These are phyloP conservation scores for Corylus avellana DNA, from an alignment of 306 rosid genomes.

Conservation along the genomic window DNA sequence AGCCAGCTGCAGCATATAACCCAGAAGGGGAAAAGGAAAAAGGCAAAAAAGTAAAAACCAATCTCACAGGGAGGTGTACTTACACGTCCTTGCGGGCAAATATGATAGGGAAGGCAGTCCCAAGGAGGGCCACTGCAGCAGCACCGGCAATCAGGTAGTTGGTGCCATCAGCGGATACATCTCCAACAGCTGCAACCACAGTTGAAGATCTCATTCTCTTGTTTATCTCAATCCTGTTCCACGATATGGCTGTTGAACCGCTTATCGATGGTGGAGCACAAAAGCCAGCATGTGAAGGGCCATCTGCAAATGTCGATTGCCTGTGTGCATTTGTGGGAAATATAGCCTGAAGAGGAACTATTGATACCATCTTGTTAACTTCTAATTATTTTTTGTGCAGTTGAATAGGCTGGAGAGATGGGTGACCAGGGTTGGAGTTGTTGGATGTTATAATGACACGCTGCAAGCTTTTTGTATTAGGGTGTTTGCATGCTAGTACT, in stretches of 20 bases:
- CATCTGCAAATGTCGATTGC: background rate
- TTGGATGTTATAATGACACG: constrained; percentile 34
- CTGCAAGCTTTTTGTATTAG: background rate
- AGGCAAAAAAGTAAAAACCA: background rate
- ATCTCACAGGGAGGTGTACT: background rate
- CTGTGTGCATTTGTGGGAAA: constrained; percentile 35
- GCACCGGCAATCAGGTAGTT: constrained; percentile 78
- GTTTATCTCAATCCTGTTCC: constrained; percentile 26
- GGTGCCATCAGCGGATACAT: constrained; percentile 66
- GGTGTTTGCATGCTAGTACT: background rate
- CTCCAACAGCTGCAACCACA: constrained; percentile 81
- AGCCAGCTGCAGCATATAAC: background rate
- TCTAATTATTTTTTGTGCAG: background rate
- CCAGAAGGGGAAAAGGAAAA: background rate
- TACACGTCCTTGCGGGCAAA: constrained; percentile 88
- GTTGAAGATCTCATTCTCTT: constrained; percentile 36
- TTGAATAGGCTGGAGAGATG: background rate
- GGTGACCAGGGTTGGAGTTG: background rate
- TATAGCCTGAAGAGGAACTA: constrained; percentile 34
- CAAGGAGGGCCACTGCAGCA: constrained; percentile 63
- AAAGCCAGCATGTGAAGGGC: background rate
- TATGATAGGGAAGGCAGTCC: constrained; percentile 86
- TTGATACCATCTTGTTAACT: constrained; percentile 44
- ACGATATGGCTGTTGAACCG: constrained; percentile 18
- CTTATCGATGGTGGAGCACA: constrained; percentile 10